These are phyloP conservation scores for Diplosphaera chodatii DNA, from an alignment of 139 green algal species.

Conservation along the genomic window DNA sequence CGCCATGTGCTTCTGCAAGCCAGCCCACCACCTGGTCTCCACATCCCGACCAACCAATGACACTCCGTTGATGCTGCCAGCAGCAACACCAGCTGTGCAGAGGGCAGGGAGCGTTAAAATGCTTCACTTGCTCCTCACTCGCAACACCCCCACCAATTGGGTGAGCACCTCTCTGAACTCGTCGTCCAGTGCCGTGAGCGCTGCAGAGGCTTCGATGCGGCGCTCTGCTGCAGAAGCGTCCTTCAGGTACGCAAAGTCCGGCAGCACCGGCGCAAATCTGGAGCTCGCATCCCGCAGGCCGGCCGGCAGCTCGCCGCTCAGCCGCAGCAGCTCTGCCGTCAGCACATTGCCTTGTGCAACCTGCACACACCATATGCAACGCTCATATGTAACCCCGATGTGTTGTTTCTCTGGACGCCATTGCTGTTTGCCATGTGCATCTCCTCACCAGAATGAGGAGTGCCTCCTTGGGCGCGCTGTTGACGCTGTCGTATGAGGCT, in stretches of 20 bases:
- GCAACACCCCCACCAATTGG: neutral
- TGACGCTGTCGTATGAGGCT: slow-evolving; percentile 1
- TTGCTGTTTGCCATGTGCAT: too few species aligned
- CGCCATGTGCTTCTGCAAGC: neutral
- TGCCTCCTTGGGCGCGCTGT: slow-evolving; percentile 7
- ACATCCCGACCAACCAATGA: too few species aligned
- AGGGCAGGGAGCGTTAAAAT: neutral
- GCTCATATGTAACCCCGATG: too few species aligned
- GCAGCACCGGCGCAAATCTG: slow-evolving; percentile 1
- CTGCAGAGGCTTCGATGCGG: slow-evolving; percentile 1
- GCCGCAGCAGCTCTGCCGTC: slow-evolving; percentile 2
- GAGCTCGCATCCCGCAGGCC: neutral
- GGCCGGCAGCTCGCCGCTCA: slow-evolving; percentile 5
- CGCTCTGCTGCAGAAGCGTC: neutral
- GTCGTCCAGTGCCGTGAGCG: slow-evolving; percentile 6
- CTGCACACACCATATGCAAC: neutral
- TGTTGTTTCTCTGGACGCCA: too few species aligned
- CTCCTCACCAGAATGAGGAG: slow-evolving; percentile 2
- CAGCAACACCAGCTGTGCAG: neutral
- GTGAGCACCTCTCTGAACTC: slow-evolving; percentile 4
- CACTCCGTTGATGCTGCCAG: too few species aligned
- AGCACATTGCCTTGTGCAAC: slow-evolving; percentile 4
- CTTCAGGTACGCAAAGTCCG: slow-evolving; percentile 11
- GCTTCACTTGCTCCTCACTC: neutral
- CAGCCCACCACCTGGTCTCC: neutral